A percentile compares a stretch with the other conserved stretches of the same genome.
These are phyloP conservation scores for Phaffia australis DNA, from an alignment of 768 basidiomycete species.

Conservation along the genomic window DNA sequence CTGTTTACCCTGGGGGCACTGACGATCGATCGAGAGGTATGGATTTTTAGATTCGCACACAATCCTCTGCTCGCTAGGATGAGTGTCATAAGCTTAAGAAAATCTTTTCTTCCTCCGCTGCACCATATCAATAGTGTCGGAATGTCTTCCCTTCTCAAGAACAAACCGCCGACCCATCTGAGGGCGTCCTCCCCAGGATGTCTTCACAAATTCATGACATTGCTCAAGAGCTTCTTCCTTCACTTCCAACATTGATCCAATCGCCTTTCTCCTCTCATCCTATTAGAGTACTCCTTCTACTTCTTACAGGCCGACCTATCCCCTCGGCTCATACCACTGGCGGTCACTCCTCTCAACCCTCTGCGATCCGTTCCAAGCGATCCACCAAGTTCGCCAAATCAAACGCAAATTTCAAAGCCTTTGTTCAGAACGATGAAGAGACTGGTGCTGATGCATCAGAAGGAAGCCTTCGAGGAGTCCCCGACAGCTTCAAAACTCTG, in stretches of 20 bases:
- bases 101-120: conserved; percentile 9
- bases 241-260: conserved; percentile 56
- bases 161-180: conserved; percentile 17
- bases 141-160: conserved; percentile 39
- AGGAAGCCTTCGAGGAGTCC: conserved; percentile 33
- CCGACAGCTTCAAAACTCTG: conserved; percentile 46
- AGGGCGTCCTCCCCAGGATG: conserved; percentile 37
- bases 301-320: conserved; percentile 52
- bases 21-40: conserved; percentile 42
- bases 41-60: not conserved
- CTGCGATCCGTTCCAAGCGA: conserved; percentile 59
- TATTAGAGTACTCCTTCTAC: conserved; percentile 61
- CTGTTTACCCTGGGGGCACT: conserved; percentile 48
- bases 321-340: conserved; percentile 19
- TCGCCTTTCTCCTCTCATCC: conserved; percentile 89
- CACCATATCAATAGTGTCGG: conserved; percentile 23
- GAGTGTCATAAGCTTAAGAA: conserved; percentile 25
- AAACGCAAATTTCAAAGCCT: conserved; percentile 62
- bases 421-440: conserved; percentile 47
- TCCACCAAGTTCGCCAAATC: conserved; percentile 53
- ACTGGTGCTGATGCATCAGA: conserved; percentile 19
- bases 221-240: conserved; percentile 57
- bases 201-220: conserved; percentile 33
- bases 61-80: too few relatives aligned
- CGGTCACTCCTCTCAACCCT: conserved; percentile 16